Base-by-base conservation (phyloP, 2,329 filamentous ascomycete species). In the Beauveria medogensis region DNA sequence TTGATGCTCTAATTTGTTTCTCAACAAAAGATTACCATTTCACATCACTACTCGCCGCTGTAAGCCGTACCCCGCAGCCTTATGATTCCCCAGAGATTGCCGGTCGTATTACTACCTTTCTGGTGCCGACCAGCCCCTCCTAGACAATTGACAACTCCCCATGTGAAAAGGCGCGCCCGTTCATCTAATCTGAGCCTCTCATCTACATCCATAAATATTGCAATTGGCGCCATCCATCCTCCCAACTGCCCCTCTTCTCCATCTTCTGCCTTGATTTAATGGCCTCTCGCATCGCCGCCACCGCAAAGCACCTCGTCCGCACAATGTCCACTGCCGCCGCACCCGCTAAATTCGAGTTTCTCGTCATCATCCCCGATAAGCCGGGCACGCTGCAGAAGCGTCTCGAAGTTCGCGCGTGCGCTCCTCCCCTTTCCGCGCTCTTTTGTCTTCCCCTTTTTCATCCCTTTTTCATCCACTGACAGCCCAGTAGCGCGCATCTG, bases 331-430 rank as follows among this genome's bases (percentile, higher is more conserved):
- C 68, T 24, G 56, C 67, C 16, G 58, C 64, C 30, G 63, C 70
- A 52, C 48, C 57, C 40, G 67, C 70, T 53, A 82, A 80, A 69
- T 80, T 76, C 63, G 85, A 90, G 72, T 91, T 86, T 78, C 80
- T 91, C 43, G 85, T 87, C 67, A 78, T 91, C 62, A 70, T 90
- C 43, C 88, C 86, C 14, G 88, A 91, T 72, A 82, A 85, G 71
- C 80, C 85, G 2, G 84, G 81, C 46, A 77, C 73, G 22, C 74
- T 80, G 62, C 78, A 79, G 65, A 88, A 87, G 78, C 78, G 88
- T 59, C 74, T 89, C 28, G 81, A 84, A 65, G 79, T 85, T 51
- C 78, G 84, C 64, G 71, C 77, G 84, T 87, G 71, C 28, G 48
- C 16, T 9, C 10, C 20, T 9, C 12, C 18, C 7, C 5, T 26